These are phyloP conservation scores for Gastrolobium bilobum DNA, from an alignment of 306 rosid genomes.

Conservation along the genomic window DNA sequence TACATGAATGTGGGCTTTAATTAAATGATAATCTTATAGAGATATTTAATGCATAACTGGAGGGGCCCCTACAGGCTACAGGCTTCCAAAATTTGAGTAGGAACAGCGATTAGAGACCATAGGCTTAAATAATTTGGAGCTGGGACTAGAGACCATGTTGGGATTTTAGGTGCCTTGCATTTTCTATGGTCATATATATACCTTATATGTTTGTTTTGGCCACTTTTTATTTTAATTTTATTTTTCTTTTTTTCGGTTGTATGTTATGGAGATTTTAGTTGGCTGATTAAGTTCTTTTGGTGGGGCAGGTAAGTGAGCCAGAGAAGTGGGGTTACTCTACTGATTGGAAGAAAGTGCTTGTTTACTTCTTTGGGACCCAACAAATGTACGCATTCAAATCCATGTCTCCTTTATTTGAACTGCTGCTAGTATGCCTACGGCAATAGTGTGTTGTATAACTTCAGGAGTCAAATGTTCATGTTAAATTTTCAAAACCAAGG, in stretches of 20 bases:
- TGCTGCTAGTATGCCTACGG: slow-evolving; percentile 2
- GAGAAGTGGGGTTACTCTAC: slow-evolving; percentile 87
- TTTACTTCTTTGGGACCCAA: slow-evolving; percentile 90
- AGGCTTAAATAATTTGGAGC: background rate
- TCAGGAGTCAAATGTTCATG: background rate
- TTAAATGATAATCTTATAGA: slow-evolving; percentile 17
- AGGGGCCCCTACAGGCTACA: background rate
- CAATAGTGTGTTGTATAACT: slow-evolving; percentile 13
- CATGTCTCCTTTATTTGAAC: slow-evolving; percentile 29
- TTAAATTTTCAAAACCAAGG: slow-evolving; percentile 25
- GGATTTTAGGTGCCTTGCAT: background rate
- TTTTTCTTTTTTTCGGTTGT: background rate
- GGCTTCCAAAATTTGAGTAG: slow-evolving; percentile 14
- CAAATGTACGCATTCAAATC: slow-evolving; percentile 78
- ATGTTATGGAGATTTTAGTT: slow-evolving; percentile 23
- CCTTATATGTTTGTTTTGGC: slow-evolving; percentile 15
- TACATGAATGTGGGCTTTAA: background rate
- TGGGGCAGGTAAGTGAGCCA: slow-evolving; percentile 87
- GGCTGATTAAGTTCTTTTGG: slow-evolving; percentile 50
- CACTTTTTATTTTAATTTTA: background rate
- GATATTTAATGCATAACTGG: slow-evolving; percentile 7
- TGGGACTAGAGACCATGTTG: background rate
- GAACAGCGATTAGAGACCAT: background rate
- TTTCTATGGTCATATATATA: background rate
- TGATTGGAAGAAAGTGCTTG: slow-evolving; percentile 94